A percentile compares a stretch with the other conserved stretches of the same genome.
These are phyloP conservation scores for Penicillium sp. DNA, from an alignment of 2,329 filamentous ascomycete genomes.

Conservation along the genomic window DNA sequence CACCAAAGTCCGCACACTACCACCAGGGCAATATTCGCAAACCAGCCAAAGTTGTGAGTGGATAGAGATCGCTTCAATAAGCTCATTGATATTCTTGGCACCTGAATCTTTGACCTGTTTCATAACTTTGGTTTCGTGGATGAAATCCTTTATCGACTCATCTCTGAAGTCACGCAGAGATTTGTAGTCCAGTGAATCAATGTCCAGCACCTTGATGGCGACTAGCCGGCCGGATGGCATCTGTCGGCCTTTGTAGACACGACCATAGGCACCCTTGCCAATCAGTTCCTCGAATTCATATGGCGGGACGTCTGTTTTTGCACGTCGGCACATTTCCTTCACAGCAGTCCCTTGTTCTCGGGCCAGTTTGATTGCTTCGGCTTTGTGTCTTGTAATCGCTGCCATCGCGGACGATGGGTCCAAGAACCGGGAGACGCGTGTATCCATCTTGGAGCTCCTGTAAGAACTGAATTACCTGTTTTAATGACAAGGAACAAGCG, in stretches of 20 bases:
- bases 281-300: conserved; percentile 54
- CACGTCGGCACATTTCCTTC: conserved; percentile 47
- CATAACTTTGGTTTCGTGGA: conserved; percentile 63
- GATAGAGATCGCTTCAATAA: conserved; percentile 63
- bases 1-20: conserved; percentile 65
- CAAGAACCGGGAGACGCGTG: conserved; percentile 36
- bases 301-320: conserved; percentile 45
- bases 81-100: conserved; percentile 63
- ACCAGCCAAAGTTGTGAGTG: conserved; percentile 67
- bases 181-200: conserved; percentile 51
- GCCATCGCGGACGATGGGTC: conserved; percentile 45
- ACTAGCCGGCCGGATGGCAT: conserved; percentile 43
- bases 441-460: conserved; percentile 27
- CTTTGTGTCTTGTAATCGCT: conserved; percentile 49
- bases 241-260: conserved; percentile 51
- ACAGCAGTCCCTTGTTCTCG: conserved; percentile 48
- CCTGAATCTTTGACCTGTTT: conserved; percentile 62
- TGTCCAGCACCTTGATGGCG: conserved; percentile 54
- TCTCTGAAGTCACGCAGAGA: conserved; percentile 47
- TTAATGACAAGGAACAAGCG: not conserved
- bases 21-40: conserved; percentile 66
- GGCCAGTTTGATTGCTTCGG: conserved; percentile 49
- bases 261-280: conserved; percentile 52
- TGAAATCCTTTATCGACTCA: conserved; percentile 55
- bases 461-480: not conserved